Evolutionary conservation across 78 protist genomes (phyloP).

Genomic region (Pigoraptor vietnamica): DNA sequence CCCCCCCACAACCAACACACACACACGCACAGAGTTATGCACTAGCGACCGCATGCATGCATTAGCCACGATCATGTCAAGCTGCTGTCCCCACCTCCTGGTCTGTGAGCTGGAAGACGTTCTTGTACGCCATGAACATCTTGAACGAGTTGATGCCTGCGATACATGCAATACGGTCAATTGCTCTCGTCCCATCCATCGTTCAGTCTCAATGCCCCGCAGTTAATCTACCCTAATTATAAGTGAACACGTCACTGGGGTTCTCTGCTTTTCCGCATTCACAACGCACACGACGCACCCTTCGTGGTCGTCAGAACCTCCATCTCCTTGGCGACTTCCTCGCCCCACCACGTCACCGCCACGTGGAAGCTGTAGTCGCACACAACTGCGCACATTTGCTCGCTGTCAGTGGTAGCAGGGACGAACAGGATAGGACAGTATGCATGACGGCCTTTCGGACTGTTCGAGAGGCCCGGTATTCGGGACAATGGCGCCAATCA

Average conservation of each 20-base stretch:
- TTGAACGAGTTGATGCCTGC: constrained; percentile 68
- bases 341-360: constrained; percentile 76
- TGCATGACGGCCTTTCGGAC: no score
- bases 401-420: no score
- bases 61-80: no score
- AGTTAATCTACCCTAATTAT: not conserved
- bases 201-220: not conserved
- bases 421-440: no score
- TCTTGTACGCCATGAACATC: constrained; percentile 84
- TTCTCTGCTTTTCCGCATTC: not conserved
- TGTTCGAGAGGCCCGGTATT: no score
- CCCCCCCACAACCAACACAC: no score
- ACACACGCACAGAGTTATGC: no score
- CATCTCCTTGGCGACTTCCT: constrained; percentile 72
- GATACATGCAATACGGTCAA: not conserved
- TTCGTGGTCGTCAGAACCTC: constrained; percentile 35
- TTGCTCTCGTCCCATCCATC: no score
- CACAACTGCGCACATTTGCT: constrained; percentile 32
- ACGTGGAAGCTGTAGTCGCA: constrained; percentile 77
- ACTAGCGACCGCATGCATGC: no score
- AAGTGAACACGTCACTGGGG: not conserved
- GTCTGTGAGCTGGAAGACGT: constrained; percentile 63
- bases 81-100: no score
- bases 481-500: no score
- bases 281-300: no score